These are phyloP conservation scores for Sporothrix dimorphospora DNA, from an alignment of 2,329 filamentous ascomycete genomes.

Conservation along the genomic window DNA sequence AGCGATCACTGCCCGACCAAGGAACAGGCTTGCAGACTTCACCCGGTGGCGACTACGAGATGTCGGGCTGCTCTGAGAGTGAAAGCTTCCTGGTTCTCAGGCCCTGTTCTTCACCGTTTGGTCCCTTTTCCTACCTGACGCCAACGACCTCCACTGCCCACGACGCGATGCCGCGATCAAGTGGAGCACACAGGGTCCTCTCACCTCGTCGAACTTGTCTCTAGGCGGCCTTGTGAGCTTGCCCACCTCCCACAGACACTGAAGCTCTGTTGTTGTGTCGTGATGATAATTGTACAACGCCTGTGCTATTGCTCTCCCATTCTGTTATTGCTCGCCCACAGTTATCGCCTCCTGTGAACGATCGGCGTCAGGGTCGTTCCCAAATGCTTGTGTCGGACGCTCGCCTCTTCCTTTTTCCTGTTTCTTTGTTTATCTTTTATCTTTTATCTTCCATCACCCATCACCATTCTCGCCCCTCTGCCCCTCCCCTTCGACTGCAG, in stretches of 20 bases:
- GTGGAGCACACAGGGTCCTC: constrained; percentile 16
- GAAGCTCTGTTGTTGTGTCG: background rate
- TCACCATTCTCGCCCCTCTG: background rate
- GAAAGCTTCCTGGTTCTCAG: background rate
- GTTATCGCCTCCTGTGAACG: constrained; percentile 9
- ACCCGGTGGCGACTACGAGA: background rate
- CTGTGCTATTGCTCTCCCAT: background rate
- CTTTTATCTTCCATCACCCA: background rate
- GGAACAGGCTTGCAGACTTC: constrained; percentile 15
- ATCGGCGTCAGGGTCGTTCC: background rate
- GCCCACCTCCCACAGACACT: background rate
- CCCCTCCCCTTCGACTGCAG: constrained; percentile 16
- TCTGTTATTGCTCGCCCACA: constrained; percentile 1
- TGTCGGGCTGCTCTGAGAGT: background rate
- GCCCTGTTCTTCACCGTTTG: constrained; percentile 6
- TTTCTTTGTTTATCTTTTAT: background rate
- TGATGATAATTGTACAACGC: background rate
- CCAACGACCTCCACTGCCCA: constrained; percentile 8
- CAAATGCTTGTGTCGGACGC: background rate
- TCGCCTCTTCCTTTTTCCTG: background rate
- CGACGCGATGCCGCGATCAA: constrained; percentile 16
- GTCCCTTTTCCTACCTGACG: constrained; percentile 8
- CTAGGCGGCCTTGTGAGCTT: background rate
- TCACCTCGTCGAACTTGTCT: background rate
- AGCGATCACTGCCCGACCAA: constrained; percentile 1